Conservation (phyloP, 306 rosid species). For the Senna siamea region DNA sequence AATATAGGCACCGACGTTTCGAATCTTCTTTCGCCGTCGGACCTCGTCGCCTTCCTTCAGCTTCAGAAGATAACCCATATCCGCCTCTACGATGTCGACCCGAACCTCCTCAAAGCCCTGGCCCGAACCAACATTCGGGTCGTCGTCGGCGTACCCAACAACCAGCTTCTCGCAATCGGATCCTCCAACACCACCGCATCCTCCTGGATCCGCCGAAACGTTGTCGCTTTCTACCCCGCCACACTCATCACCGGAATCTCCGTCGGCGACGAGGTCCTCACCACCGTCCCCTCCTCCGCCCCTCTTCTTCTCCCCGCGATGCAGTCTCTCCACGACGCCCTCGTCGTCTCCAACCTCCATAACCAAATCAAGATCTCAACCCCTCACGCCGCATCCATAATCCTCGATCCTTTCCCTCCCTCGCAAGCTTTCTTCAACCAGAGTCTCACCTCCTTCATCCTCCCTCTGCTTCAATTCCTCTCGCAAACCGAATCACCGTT, state of each 20-base stretch:
- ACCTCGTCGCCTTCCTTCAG: constrained; percentile 61
- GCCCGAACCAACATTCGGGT: constrained; percentile 66
- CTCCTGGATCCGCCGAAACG: constrained; percentile 70
- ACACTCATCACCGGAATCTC: constrained; percentile 69
- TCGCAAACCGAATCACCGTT: constrained; percentile 70
- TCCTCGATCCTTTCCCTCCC: constrained; percentile 83
- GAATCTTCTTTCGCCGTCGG: constrained; percentile 54
- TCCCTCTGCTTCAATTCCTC: constrained; percentile 68
- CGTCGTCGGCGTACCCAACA: constrained; percentile 76
- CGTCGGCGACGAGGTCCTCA: constrained; percentile 87
- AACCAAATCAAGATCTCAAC: constrained; percentile 65
- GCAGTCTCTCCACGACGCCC: constrained; percentile 64
- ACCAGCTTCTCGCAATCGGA: constrained; percentile 84
- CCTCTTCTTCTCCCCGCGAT: constrained; percentile 77
- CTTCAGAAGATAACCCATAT: constrained; percentile 67
- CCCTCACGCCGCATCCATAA: constrained; percentile 70
- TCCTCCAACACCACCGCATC: constrained; percentile 82
- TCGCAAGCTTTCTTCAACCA: constrained; percentile 90
- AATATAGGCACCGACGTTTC: constrained; percentile 86
- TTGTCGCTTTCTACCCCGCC: constrained; percentile 64
- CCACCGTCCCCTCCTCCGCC: constrained; percentile 69
- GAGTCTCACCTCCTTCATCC: constrained; percentile 42
- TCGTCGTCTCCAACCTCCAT: constrained; percentile 67
- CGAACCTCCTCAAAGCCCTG: constrained; percentile 69
- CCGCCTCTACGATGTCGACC: constrained; percentile 80